Conservation (phyloP, 805 yeast genomes). For the Metschnikowia lochheadii region DNA sequence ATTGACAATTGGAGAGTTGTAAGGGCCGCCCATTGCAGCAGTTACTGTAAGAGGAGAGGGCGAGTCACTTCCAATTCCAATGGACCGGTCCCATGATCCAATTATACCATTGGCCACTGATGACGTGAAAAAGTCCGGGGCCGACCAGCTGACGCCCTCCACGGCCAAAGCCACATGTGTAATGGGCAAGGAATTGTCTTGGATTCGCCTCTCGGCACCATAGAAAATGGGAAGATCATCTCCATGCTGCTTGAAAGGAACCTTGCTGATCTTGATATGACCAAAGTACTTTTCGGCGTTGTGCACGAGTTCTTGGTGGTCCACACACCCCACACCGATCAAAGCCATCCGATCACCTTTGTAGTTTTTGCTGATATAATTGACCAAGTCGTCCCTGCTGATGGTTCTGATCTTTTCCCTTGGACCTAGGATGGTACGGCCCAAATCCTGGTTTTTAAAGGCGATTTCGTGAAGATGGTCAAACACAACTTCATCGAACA, state of each 20-base stretch:
- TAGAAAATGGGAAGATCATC: slow-evolving; percentile 74
- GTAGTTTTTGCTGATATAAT: slow-evolving; percentile 81
- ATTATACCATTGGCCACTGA: slow-evolving; percentile 94
- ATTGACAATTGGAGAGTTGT: slow-evolving; percentile 71
- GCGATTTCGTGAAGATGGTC: slow-evolving; percentile 95
- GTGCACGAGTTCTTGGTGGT: slow-evolving; percentile 77
- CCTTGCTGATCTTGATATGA: slow-evolving; percentile 54
- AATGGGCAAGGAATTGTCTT: slow-evolving; percentile 77
- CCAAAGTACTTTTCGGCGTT: slow-evolving; percentile 77
- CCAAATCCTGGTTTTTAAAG: slow-evolving; percentile 85
- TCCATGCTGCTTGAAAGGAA: slow-evolving; percentile 70
- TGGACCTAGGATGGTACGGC: slow-evolving; percentile 96
- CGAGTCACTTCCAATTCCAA: slow-evolving; percentile 76
- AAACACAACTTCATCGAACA: slow-evolving; percentile 97
- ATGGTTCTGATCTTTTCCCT: slow-evolving; percentile 81
- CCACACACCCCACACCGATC: slow-evolving; percentile 94
- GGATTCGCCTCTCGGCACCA: slow-evolving; percentile 82
- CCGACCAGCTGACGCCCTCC: slow-evolving; percentile 98
- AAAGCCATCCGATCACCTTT: slow-evolving; percentile 96
- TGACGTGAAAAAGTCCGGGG: slow-evolving; percentile 92
- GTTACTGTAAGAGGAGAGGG: slow-evolving; percentile 82
- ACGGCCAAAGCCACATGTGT: slow-evolving; percentile 91
- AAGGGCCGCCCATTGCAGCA: slow-evolving; percentile 53
- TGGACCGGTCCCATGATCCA: slow-evolving; percentile 95
- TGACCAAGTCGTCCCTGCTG: slow-evolving; percentile 66